phyloP scores from a whole-genome alignment of 163 green algal genomes.

The Chloromonas sp. region DNA sequence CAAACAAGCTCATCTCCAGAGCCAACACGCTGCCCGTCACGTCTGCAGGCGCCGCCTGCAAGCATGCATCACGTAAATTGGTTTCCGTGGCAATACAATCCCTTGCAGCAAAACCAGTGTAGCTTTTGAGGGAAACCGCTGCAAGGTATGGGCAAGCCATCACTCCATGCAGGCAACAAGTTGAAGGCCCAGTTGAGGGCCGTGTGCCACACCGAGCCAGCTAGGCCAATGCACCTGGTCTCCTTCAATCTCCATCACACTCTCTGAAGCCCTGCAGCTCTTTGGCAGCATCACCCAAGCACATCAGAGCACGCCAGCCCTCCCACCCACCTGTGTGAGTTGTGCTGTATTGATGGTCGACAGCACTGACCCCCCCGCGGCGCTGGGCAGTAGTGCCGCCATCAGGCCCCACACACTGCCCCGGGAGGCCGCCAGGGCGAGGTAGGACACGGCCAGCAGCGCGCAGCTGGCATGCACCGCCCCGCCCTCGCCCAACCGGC shows the following conservation, averaged over 20 bases:
- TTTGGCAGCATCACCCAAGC: too few species aligned
- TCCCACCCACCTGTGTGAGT: constrained; percentile 1
- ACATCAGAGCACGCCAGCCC: too few species aligned
- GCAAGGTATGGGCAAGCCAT: too few species aligned
- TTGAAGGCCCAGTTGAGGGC: too few species aligned
- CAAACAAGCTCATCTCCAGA: background rate
- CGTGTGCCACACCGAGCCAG: too few species aligned
- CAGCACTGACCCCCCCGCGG: background rate
- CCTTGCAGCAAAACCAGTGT: too few species aligned
- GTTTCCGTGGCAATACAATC: background rate
- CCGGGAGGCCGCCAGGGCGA: background rate
- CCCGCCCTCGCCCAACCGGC: background rate
- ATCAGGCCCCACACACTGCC: background rate
- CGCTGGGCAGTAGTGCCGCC: background rate
- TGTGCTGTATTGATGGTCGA: constrained; percentile 1
- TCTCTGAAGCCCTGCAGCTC: too few species aligned
- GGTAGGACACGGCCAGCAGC: background rate
- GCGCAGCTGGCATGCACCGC: background rate
- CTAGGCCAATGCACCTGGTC: too few species aligned
- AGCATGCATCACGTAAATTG: background rate
- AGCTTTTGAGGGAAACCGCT: too few species aligned
- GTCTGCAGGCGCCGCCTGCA: background rate
- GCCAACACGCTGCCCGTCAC: constrained; percentile 6
- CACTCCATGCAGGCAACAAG: too few species aligned
- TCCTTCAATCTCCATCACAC: too few species aligned